A percentile compares a stretch with the other conserved stretches of the same genome.
Evolutionary conservation across 345 rosid species (phyloP).

Genomic region (Salix purpurea): DNA sequence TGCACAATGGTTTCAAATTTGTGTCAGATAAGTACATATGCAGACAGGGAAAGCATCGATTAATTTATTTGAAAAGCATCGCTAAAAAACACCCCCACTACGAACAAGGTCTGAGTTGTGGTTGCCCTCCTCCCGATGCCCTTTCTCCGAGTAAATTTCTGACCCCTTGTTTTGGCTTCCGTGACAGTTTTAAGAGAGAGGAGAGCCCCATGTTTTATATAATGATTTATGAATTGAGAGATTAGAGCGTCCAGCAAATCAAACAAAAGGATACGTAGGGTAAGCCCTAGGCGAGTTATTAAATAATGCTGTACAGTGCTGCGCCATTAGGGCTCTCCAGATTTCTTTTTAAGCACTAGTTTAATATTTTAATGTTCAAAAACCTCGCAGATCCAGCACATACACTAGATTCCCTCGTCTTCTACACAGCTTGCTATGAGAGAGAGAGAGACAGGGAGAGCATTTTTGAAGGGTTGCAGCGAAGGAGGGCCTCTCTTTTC

Average conservation of each 20-base stretch:
- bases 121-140: constrained; percentile 43
- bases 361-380: constrained; percentile 30
- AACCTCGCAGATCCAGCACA: constrained; percentile 55
- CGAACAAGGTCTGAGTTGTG: constrained; percentile 18
- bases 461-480: constrained; percentile 11
- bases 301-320: constrained; percentile 1
- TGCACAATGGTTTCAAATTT: constrained; percentile 36
- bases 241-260: constrained; percentile 25
- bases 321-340: constrained; percentile 31
- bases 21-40: constrained; percentile 30
- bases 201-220: constrained; percentile 14
- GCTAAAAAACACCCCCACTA: not conserved
- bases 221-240: not conserved
- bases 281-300: constrained; percentile 26
- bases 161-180: constrained; percentile 34
- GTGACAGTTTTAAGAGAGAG: constrained; percentile 23
- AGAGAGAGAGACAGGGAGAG: constrained; percentile 22
- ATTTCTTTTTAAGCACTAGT: constrained; percentile 46
- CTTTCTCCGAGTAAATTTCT: constrained; percentile 27
- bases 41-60: not conserved
- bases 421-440: constrained; percentile 41
- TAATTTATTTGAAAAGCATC: not conserved
- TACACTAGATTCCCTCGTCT: constrained; percentile 39
- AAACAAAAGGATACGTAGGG: constrained; percentile 48
- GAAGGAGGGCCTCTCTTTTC: constrained; percentile 12